phyloP scores from a whole-genome alignment of 2,329 filamentous ascomycete genomes.

The Domatiomyces catenatus region DNA sequence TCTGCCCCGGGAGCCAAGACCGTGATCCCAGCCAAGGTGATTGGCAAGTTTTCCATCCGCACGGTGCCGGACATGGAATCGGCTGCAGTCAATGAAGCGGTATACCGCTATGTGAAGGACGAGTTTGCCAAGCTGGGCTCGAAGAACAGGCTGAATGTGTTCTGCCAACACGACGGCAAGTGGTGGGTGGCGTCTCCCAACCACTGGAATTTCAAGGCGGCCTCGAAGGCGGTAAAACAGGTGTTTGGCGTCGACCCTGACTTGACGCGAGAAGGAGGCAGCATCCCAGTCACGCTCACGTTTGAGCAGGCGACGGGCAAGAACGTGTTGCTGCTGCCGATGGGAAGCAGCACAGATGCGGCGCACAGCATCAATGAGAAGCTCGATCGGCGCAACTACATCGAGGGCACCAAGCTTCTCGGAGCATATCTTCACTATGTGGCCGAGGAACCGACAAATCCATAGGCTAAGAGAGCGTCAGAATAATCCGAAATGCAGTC shows the following conservation, averaged over 20 bases:
- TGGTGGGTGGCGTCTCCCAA: conserved; percentile 98
- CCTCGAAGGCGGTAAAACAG: conserved; percentile 86
- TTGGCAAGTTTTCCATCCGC: conserved; percentile 95
- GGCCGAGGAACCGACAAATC: conserved; percentile 59
- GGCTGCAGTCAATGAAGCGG: conserved; percentile 68
- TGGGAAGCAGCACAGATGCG: conserved; percentile 93
- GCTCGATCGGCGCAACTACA: conserved; percentile 91
- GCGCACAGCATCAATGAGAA: conserved; percentile 99
- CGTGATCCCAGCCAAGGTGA: conserved; percentile 94
- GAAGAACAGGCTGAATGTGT: conserved; percentile 80
- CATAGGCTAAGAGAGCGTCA: neutral
- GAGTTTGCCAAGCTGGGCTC: conserved; percentile 74
- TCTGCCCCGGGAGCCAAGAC: conserved; percentile 90
- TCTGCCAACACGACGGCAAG: conserved; percentile 78
- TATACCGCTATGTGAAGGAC: conserved; percentile 69
- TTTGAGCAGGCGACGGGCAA: conserved; percentile 97
- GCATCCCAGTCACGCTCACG: conserved; percentile 89
- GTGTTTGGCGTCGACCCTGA: conserved; percentile 91
- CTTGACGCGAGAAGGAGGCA: conserved; percentile 89
- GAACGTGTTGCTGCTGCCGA: conserved; percentile 87
- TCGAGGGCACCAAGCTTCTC: conserved; percentile 90
- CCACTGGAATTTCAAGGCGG: conserved; percentile 97
- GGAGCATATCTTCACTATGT: conserved; percentile 94
- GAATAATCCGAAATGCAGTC: neutral
- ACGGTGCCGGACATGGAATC: conserved; percentile 97